phyloP scores from a whole-genome alignment of 441 rosid genomes.

The Pelargonium exstipulatum region DNA sequence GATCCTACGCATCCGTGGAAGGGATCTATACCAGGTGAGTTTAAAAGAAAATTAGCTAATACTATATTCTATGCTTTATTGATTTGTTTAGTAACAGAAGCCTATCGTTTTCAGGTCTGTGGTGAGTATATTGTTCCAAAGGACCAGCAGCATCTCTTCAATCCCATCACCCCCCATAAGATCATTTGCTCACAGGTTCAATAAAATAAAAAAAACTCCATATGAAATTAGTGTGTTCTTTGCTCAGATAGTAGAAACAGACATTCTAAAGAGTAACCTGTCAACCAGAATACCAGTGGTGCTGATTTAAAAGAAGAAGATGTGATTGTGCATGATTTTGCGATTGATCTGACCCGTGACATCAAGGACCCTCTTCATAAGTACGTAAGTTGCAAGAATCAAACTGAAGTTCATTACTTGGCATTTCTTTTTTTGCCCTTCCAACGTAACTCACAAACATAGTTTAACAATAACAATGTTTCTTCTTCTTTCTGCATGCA shows the following conservation, averaged over 20 bases:
- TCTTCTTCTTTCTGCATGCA: conserved; percentile 20
- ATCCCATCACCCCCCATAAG: conserved; percentile 67
- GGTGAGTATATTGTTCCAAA: conserved; percentile 87
- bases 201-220: conserved; percentile 8
- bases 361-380: conserved; percentile 75
- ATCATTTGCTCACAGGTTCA: conserved; percentile 86
- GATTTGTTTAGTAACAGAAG: background rate
- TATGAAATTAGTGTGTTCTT: conserved; percentile 13
- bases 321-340: conserved; percentile 65
- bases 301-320: conserved; percentile 66
- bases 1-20: conserved; percentile 68
- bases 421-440: conserved; percentile 1
- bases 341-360: conserved; percentile 88
- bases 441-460: conserved; percentile 14
- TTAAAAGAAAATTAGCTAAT: background rate
- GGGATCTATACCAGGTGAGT: conserved; percentile 73
- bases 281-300: conserved; percentile 53
- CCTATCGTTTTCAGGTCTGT: conserved; percentile 59
- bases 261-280: conserved; percentile 14
- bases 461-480: conserved; percentile 11
- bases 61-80: background rate
- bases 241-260: conserved; percentile 16
- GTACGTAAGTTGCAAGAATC: conserved; percentile 29
- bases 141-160: conserved; percentile 69
- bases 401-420: background rate